phyloP scores from a whole-genome alignment of 1,284 basidiomycete species.

The Papiliotrema nemorosa region DNA sequence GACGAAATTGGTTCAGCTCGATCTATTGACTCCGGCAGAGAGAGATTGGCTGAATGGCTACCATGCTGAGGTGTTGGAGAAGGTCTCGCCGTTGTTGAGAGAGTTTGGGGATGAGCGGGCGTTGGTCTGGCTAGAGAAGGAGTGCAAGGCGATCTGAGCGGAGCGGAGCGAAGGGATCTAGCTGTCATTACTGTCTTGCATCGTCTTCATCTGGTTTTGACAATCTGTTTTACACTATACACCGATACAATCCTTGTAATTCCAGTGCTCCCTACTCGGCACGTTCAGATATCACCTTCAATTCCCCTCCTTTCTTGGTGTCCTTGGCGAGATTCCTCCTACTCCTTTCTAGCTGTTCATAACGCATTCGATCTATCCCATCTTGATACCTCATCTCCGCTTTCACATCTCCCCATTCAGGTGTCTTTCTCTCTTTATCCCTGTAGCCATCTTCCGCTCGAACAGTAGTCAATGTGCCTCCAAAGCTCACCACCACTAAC shows the following conservation, averaged over 20 bases:
- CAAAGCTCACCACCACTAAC: background rate
- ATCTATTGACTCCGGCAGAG: slow-evolving; percentile 65
- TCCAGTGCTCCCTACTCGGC: no score
- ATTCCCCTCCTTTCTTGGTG: no score
- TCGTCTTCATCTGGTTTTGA: slow-evolving; percentile 1
- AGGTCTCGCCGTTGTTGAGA: slow-evolving; percentile 69
- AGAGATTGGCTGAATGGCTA: slow-evolving; percentile 80
- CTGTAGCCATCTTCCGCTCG: background rate
- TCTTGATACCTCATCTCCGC: no score
- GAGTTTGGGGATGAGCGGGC: slow-evolving; percentile 62
- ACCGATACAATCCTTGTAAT: no score
- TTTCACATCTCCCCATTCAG: no score
- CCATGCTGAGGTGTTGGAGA: slow-evolving; percentile 71
- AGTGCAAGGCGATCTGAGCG: slow-evolving; percentile 44
- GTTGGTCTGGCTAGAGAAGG: slow-evolving; percentile 70
- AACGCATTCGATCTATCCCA: no score
- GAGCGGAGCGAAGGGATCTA: background rate
- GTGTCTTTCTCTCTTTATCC: no score
- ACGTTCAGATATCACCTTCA: no score
- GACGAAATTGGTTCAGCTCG: slow-evolving; percentile 69
- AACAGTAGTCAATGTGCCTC: background rate
- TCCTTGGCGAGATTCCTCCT: no score
- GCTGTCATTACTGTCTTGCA: background rate
- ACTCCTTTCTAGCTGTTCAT: no score
- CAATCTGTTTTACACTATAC: no score